Conservation (phyloP, 1,139 yeast species). For the Pneumocystis jirovecii region DNA sequence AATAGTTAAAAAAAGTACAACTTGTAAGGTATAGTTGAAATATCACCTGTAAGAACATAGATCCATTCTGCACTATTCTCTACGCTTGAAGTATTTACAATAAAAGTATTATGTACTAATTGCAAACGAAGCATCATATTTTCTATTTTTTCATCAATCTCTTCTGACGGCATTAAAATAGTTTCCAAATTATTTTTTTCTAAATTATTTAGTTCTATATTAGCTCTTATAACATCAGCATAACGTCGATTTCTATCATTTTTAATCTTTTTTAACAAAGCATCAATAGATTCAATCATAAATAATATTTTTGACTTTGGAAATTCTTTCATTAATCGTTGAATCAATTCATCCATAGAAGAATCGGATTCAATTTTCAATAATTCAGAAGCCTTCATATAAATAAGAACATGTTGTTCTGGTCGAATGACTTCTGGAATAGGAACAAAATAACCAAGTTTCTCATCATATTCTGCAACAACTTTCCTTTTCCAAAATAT, state of each 20-base stretch:
- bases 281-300: slow-evolving; percentile 14
- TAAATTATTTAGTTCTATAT: too few species aligned
- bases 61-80: slow-evolving; percentile 15
- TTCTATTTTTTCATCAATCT: slow-evolving; percentile 11
- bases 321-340: slow-evolving; percentile 1
- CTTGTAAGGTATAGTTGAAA: slow-evolving; percentile 16
- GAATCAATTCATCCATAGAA: slow-evolving; percentile 5
- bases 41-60: slow-evolving; percentile 14
- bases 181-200: neutral
- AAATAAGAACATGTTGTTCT: slow-evolving; percentile 12
- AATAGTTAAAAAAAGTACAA: slow-evolving; percentile 7
- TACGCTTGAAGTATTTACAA: slow-evolving; percentile 13
- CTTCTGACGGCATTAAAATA: neutral
- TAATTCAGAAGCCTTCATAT: slow-evolving; percentile 12
- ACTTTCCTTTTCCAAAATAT: slow-evolving; percentile 15
- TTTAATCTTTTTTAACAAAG: slow-evolving; percentile 9
- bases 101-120: slow-evolving; percentile 9
- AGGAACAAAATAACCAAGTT: slow-evolving; percentile 15
- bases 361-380: slow-evolving; percentile 7
- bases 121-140: slow-evolving; percentile 14
- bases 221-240: slow-evolving; percentile 11
- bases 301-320: slow-evolving; percentile 11
- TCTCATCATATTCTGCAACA: slow-evolving; percentile 12
- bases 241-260: slow-evolving; percentile 12
- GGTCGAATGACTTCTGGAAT: slow-evolving; percentile 10